Evolutionary conservation across 164 flowering plant genomes (phyloP), one percentile per base, ranked within the genome.

Genomic region (Liriodendron chinense): DNA sequence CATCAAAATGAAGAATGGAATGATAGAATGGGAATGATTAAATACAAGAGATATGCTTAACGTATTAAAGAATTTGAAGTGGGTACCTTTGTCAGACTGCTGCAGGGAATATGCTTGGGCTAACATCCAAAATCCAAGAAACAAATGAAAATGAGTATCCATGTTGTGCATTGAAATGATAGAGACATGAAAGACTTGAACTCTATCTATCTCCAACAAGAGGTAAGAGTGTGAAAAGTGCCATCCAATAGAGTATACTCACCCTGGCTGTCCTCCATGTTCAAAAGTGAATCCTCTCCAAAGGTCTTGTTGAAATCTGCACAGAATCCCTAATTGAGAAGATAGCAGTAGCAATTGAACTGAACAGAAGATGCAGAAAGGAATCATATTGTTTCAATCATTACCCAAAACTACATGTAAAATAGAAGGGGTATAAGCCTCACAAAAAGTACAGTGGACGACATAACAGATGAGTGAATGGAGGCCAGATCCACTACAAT

Each of bases 251-350:
- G 82, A 71, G 71, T 80, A 72, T 80, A 80, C 72, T 84, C 82
- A 79, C 79, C 85, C 80, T 73, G 74, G 23, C 73, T 75, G 64
- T 77, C 87, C 84, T 76, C 89, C 91, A 86, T 88, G 70, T 47
- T 71, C 77, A 73, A 16, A 48, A 14, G 7, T 13, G 20, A 67
- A 67, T 21, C 72, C 20, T 49, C 62, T 53, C 28, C 43, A 26
- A 28, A 18, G 48, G 21, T 21, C 74, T 20, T 56, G 48, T 14
- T 18, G 18, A 72, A 26, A 18, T 25, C 74, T 57, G 65, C 49
- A 72, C 21, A 25, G 9, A 26, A 3, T 26, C 22, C 34, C 28
- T 14, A 6, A 26, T 24, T 28, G 22, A 72, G 13, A 13, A 72
- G 57, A 26, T 1, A 56, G 57, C 10, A 68, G 5, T 63, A n/a